Base-by-base conservation (phyloP, 306 rosid species). In the Vicia faba region DNA sequence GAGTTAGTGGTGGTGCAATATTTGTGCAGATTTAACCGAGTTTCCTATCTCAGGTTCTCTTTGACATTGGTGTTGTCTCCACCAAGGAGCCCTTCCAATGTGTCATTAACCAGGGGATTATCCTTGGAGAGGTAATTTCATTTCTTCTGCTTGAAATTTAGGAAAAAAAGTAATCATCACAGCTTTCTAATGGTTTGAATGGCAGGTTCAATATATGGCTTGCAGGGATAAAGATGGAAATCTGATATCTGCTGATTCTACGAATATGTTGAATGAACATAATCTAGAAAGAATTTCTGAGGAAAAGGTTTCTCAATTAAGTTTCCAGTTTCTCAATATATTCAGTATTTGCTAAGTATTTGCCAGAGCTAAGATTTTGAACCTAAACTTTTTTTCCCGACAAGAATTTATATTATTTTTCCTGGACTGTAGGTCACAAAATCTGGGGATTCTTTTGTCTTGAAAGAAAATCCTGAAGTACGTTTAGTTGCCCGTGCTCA, bases 61-160 rank as follows among this genome's bases (percentile, higher is more conserved):
- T 78, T 55, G 98, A 93, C 79, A 82, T 93, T 71, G 98, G 98
- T 65, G 81, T 84, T 56, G 96, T 93, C 38, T 89, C 97, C 67
- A 81, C 97, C 72, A 93, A 86, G 76, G 98, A 93, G 78, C 98
- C 98, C 39, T 93, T 93, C 83, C 89, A 89, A 69, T 93, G 98
- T 79, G 98, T 93, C 74, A 93, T 93, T 81, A 93, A 93, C 77
- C 98, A 89, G 88, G 98, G 98, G 71, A 86, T 89, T 68, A 88
- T 93, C 79, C 98, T 89, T 60, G 98, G 98, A 23, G 96, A 93
- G 83, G 98, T 92, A 82, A 73, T 83, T 81, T 16, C 53, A 49
- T 60, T 75, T 71, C 61, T 75, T 71, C 46, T 35, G 64, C 60
- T 33, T 53, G 66, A 74, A 67, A 50, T 31, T 46, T 61, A 18